phyloP scores from a whole-genome alignment of 345 rosid genomes.

The Gossypium rotundifolium region DNA sequence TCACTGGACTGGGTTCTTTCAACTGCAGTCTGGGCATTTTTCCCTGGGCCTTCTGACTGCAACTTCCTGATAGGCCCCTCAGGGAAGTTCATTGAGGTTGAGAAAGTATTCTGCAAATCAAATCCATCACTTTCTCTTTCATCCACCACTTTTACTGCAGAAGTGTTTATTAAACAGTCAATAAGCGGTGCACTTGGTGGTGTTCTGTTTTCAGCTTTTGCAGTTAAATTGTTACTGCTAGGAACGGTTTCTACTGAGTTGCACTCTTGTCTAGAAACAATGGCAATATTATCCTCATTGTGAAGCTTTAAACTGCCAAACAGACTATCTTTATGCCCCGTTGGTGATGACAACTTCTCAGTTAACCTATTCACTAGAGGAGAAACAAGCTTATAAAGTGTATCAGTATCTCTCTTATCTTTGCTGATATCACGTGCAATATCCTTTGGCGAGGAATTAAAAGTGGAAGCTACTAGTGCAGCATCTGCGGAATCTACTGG shows the following conservation, averaged over 20 bases:
- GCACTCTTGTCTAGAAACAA: slow-evolving; percentile 23
- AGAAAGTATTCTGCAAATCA: slow-evolving; percentile 25
- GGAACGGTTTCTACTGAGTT: slow-evolving; percentile 16
- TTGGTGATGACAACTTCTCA: slow-evolving; percentile 23
- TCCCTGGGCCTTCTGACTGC: slow-evolving; percentile 22
- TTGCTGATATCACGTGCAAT: slow-evolving; percentile 15
- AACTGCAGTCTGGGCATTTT: slow-evolving; percentile 17
- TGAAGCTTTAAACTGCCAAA: slow-evolving; percentile 27
- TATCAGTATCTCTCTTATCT: slow-evolving; percentile 16
- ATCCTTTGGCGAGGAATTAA: slow-evolving; percentile 17
- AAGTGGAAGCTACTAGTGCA: slow-evolving; percentile 4
- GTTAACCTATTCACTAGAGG: slow-evolving; percentile 31
- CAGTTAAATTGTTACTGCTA: slow-evolving; percentile 19
- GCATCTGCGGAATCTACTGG: slow-evolving; percentile 17
- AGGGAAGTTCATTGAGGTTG: slow-evolving; percentile 20
- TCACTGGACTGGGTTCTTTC: slow-evolving; percentile 21
- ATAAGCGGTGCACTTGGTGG: slow-evolving; percentile 22
- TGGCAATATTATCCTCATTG: slow-evolving; percentile 17
- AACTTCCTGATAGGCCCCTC: slow-evolving; percentile 15
- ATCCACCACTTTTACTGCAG: slow-evolving; percentile 28
- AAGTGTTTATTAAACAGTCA: slow-evolving; percentile 22
- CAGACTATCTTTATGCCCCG: slow-evolving; percentile 16
- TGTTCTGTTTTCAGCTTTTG: slow-evolving; percentile 12
- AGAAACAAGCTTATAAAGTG: slow-evolving; percentile 25
- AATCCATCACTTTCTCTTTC: slow-evolving; percentile 16